phyloP scores from a whole-genome alignment of 2,329 filamentous ascomycete genomes.

The Metarhizium guizhouense region DNA sequence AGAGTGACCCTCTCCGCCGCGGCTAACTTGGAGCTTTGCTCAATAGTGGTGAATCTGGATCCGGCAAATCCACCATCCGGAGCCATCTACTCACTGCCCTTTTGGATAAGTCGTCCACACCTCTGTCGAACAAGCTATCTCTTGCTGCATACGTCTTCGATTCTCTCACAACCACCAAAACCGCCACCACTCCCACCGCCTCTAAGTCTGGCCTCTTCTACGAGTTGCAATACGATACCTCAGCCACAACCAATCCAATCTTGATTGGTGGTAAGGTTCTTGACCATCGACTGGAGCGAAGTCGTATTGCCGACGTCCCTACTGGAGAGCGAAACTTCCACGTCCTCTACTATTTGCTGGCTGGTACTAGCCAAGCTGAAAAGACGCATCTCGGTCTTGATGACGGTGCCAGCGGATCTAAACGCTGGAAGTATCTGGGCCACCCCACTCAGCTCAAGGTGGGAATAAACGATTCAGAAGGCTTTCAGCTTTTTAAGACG shows the following conservation, averaged over 20 bases:
- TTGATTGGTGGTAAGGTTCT: conserved; percentile 91
- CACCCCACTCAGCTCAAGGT: conserved; percentile 96
- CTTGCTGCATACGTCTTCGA: conserved; percentile 94
- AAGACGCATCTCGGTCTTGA: conserved; percentile 72
- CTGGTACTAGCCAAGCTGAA: conserved; percentile 84
- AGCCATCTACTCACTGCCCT: conserved; percentile 81
- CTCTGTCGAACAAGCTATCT: conserved; percentile 85
- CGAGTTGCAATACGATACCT: conserved; percentile 93
- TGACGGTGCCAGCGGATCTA: conserved; percentile 42
- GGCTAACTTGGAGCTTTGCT: conserved; percentile 11
- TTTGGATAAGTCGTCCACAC: conserved; percentile 83
- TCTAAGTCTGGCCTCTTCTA: conserved; percentile 94
- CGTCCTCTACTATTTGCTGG: conserved; percentile 87
- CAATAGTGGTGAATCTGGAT: conserved; percentile 81
- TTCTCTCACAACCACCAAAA: conserved; percentile 92
- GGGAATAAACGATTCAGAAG: conserved; percentile 90
- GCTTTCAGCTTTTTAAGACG: conserved; percentile 96
- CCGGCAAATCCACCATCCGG: conserved; percentile 91
- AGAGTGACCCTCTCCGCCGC: not conserved
- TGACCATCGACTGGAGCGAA: conserved; percentile 86
- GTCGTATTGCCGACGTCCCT: conserved; percentile 82
- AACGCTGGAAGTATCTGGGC: conserved; percentile 91
- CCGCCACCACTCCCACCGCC: conserved; percentile 86
- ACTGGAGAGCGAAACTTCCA: conserved; percentile 97
- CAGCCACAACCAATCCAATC: conserved; percentile 72